These are phyloP conservation scores for Camellia granthamiana DNA, from an alignment of 148 eudicot species.

Conservation along the genomic window DNA sequence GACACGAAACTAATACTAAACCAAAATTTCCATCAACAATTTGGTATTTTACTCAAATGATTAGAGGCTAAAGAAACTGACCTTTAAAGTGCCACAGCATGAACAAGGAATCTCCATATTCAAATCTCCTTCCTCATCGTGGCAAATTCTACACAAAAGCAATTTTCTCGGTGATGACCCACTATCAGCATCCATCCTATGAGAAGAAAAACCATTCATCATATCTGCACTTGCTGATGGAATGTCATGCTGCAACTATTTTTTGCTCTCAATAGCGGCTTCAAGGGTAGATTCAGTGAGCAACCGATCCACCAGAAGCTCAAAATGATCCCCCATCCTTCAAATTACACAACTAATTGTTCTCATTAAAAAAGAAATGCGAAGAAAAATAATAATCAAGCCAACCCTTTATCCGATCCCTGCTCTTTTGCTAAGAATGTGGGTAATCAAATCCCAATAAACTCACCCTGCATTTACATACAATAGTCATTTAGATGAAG, in stretches of 20 bases:
- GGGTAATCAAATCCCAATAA: slow-evolving; percentile 9
- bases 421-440: background rate
- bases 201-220: slow-evolving; percentile 25
- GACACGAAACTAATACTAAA: background rate
- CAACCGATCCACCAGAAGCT: slow-evolving; percentile 32
- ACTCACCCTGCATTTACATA: slow-evolving; percentile 10
- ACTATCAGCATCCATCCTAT: slow-evolving; percentile 46
- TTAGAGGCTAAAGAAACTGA: slow-evolving; percentile 14
- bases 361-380: background rate
- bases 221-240: slow-evolving; percentile 16
- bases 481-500: background rate
- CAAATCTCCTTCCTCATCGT: slow-evolving; percentile 69
- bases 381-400: background rate
- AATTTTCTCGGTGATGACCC: slow-evolving; percentile 36
- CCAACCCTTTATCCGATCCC: slow-evolving; percentile 4
- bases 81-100: slow-evolving; percentile 87
- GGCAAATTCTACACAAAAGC: slow-evolving; percentile 79
- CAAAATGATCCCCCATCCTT: slow-evolving; percentile 35
- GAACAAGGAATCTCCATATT: slow-evolving; percentile 87
- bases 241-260: slow-evolving; percentile 19
- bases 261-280: slow-evolving; percentile 21
- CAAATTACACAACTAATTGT: slow-evolving; percentile 1
- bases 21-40: background rate
- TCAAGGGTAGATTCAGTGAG: slow-evolving; percentile 32
- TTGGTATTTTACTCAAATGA: background rate